Percentiles rank a stretch among this genome's conserved stretches.
Conservation (phyloP, 495 filamentous ascomycete species). For the Annulohypoxylon maeteangense region DNA sequence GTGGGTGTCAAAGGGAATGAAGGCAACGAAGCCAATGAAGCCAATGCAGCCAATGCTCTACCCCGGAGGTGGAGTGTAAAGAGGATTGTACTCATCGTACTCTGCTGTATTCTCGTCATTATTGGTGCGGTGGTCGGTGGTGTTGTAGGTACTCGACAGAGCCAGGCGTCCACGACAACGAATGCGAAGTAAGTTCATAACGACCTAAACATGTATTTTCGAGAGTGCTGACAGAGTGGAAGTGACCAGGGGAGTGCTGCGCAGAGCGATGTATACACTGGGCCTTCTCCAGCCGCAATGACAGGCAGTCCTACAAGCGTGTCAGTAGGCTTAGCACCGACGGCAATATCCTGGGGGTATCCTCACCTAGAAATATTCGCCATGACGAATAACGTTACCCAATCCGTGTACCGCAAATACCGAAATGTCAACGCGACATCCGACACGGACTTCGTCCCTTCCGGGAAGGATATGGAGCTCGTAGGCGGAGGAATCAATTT, state of each 20-base stretch:
- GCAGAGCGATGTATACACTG: background rate
- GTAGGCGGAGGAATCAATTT: constrained; percentile 6
- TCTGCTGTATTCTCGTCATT: constrained; percentile 5
- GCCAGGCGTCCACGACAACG: constrained; percentile 3
- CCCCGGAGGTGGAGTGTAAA: constrained; percentile 1
- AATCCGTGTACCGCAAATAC: constrained; percentile 24
- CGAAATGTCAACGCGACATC: constrained; percentile 13
- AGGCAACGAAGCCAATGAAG: no score
- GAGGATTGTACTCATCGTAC: constrained; percentile 9
- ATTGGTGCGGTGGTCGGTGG: constrained; percentile 19
- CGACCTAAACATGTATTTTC: no score
- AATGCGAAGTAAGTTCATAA: constrained; percentile 2
- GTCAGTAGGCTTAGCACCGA: constrained; percentile 4
- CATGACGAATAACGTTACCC: constrained; percentile 8
- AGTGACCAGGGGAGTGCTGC: constrained; percentile 2
- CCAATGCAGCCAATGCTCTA: background rate
- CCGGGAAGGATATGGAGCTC: constrained; percentile 12
- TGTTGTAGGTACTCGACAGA: constrained; percentile 11
- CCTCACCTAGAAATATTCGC: constrained; percentile 27
- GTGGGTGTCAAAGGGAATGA: background rate
- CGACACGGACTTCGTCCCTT: constrained; percentile 10
- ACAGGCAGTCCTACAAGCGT: constrained; percentile 23
- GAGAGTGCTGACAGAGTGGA: background rate
- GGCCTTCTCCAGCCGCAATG: constrained; percentile 1
- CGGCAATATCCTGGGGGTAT: constrained; percentile 31